Evolutionary conservation across 2,329 filamentous ascomycete species (phyloP).

Genomic region (Cladosporium velox): DNA sequence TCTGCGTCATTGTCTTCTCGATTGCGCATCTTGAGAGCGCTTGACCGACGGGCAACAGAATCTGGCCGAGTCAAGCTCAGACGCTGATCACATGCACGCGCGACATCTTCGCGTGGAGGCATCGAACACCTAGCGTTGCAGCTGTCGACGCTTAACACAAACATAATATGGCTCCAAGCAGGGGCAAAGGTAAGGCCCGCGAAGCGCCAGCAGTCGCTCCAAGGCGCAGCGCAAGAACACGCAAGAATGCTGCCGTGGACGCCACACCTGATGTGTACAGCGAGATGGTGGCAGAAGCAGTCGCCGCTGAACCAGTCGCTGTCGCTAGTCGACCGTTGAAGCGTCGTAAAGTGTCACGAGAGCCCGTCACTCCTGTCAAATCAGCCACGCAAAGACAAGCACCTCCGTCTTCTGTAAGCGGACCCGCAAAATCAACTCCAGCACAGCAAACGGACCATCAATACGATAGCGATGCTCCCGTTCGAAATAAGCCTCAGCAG

Average conservation of each 20-base stretch:
- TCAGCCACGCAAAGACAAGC: neutral
- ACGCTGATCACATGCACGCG: conserved; percentile 28
- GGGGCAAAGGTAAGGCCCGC: conserved; percentile 30
- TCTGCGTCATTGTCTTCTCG: neutral
- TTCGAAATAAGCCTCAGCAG: conserved; percentile 24
- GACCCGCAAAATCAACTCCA: neutral
- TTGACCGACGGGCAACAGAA: neutral
- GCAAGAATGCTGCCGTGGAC: conserved; percentile 12
- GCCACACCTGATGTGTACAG: conserved; percentile 30
- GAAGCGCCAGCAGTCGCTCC: conserved; percentile 17
- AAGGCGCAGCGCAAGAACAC: conserved; percentile 23
- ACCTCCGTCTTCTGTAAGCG: neutral
- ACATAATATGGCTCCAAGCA: conserved; percentile 34
- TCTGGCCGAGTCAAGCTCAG: neutral
- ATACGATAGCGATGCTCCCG: neutral
- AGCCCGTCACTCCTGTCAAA: conserved; percentile 5
- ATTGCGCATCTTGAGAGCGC: neutral
- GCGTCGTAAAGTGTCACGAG: conserved; percentile 26
- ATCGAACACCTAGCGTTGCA: neutral
- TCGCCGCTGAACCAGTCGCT: conserved; percentile 23
- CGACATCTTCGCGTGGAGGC: conserved; percentile 24
- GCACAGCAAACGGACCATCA: neutral
- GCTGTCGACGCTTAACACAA: neutral
- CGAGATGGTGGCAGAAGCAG: conserved; percentile 34
- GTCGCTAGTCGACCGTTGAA: conserved; percentile 32